phyloP scores from a whole-genome alignment of 345 rosid species.

The Dipteronia dyeriana region DNA sequence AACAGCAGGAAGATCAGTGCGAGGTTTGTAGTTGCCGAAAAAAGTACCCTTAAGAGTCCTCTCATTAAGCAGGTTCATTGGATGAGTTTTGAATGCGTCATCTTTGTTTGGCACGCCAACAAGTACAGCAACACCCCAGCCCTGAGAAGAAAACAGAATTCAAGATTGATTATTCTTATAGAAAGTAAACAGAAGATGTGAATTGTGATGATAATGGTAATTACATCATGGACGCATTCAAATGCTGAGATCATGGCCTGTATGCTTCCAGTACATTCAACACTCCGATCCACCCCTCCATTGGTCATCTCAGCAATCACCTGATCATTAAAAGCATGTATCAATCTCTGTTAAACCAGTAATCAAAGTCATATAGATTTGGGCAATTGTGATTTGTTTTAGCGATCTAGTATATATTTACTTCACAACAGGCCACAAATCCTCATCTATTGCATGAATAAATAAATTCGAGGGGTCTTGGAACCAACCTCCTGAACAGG shows the following conservation, averaged over 20 bases:
- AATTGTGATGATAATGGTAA: not conserved
- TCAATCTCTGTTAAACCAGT: constrained; percentile 4
- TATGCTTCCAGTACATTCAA: constrained; percentile 74
- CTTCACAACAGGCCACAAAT: not conserved
- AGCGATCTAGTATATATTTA: not conserved
- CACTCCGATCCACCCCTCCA: constrained; percentile 83
- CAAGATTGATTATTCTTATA: not conserved
- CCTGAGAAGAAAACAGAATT: constrained; percentile 35
- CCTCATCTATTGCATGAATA: not conserved
- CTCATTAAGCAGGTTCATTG: constrained; percentile 57
- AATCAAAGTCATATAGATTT: not conserved
- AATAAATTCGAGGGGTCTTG: not conserved
- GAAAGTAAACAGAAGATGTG: not conserved
- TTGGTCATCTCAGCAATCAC: constrained; percentile 74
- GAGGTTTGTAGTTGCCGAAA: constrained; percentile 71
- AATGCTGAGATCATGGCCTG: constrained; percentile 86
- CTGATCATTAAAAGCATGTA: constrained; percentile 21
- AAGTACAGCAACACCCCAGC: constrained; percentile 80
- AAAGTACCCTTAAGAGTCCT: constrained; percentile 72
- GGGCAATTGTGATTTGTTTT: not conserved
- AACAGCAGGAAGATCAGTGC: constrained; percentile 58
- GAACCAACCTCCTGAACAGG: constrained; percentile 67
- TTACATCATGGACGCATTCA: constrained; percentile 87
- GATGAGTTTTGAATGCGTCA: constrained; percentile 60
- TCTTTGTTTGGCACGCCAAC: constrained; percentile 73